These are phyloP conservation scores for Aspergillus spinulosporus DNA, from an alignment of 2,329 filamentous ascomycete species.

Conservation along the genomic window DNA sequence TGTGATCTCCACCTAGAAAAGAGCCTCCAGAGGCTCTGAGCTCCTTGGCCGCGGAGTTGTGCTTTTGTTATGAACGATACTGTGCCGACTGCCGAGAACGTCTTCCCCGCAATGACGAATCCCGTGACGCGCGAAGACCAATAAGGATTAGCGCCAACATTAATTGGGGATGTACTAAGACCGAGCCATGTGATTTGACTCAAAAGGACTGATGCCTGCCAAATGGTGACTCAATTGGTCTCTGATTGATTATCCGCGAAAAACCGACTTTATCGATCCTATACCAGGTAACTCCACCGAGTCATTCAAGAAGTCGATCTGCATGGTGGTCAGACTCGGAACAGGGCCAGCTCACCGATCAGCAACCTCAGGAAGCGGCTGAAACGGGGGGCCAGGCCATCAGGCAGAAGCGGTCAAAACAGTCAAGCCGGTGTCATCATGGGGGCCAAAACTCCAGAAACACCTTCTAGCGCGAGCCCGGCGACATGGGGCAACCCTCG, in stretches of 20 bases:
- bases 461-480: neutral
- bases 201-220: neutral
- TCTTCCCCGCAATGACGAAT: neutral
- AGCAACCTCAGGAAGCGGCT: slow-evolving; percentile 4
- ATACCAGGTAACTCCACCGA: neutral
- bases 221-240: neutral
- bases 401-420: slow-evolving; percentile 28
- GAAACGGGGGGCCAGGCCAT: neutral
- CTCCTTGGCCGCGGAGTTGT: neutral
- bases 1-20: neutral
- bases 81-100: neutral
- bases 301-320: neutral
- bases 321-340: neutral
- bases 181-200: neutral
- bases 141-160: neutral
- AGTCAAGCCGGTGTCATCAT: slow-evolving; percentile 20
- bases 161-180: neutral
- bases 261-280: neutral
- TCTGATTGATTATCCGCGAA: neutral
- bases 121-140: neutral
- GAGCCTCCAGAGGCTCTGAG: neutral
- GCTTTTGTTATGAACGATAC: neutral
- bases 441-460: slow-evolving; percentile 12
- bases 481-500: neutral
- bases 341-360: slow-evolving; percentile 5